Base-by-base conservation (phyloP, 345 rosid species). In the Moringa oleifera region DNA sequence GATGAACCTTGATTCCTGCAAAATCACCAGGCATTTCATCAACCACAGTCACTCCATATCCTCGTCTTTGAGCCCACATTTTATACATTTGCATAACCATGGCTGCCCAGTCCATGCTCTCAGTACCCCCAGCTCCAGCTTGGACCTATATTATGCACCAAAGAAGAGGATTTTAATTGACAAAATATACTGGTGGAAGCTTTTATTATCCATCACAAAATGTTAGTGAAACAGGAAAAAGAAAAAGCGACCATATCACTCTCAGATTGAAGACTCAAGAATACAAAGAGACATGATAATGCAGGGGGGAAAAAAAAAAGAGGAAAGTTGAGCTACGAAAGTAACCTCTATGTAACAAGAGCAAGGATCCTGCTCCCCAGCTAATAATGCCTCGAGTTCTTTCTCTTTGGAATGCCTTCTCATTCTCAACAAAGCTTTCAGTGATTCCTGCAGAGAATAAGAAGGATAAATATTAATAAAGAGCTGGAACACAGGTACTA, bases 41-140 rank as follows among this genome's bases (percentile, higher is more conserved):
- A 59, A 94, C 86, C 0, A 90, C 73, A 20, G 80, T 71, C 51
- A 94, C 89, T 51, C 72, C 55, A 66, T 56, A 90, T 56, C 90
- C 90, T 23, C 74, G 85, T 20, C 63, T 60, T 69, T 85, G 85
- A 61, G 99, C 97, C 96, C 99, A 94, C 23, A 51, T 54, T 78
- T 80, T 83, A 47, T 94, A 90, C 97, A 94, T 94, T 68, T 90
- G 81, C 89, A 94, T 85, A 24, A 94, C 92, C 96, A 90, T 94
- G 28, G 88, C 71, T 25, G 97, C 99, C 96, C 97, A 94, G 76
- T 94, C 97, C 77, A 84, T 94, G 81, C 99, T 88, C 74, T 94
- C 99, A 18, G 99, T 94, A 68, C 99, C 97, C 28, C 99, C 99
- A 21, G 95, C 97, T 70, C 99, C 97, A 49, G 95, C 96, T 79